Conservation (phyloP, 148 eudicot species). For the Fagopyrum tataricum region DNA sequence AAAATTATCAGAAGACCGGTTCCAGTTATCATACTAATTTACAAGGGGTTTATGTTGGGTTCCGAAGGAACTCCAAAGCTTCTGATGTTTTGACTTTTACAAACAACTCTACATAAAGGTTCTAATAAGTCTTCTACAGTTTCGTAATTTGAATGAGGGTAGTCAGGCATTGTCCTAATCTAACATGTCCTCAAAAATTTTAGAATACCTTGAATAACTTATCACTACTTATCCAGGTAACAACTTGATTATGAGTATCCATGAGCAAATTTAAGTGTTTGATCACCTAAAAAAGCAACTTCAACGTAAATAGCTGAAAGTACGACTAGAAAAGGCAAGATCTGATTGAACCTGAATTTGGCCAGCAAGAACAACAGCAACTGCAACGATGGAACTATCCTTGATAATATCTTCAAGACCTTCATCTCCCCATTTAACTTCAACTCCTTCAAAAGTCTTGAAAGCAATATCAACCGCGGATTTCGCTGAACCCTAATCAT, state of each 20-base stretch:
- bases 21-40: neutral
- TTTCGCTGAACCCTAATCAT: conserved; percentile 66
- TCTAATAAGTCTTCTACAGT: no score
- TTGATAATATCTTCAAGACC: conserved; percentile 70
- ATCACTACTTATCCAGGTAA: neutral
- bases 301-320: neutral
- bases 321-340: neutral
- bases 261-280: neutral
- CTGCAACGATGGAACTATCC: conserved; percentile 59
- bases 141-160: neutral
- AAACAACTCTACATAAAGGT: no score
- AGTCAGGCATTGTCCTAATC: no score
- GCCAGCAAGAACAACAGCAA: conserved; percentile 92
- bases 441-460: conserved; percentile 61
- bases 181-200: no score
- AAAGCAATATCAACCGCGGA: conserved; percentile 68
- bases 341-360: conserved; percentile 59
- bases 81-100: no score
- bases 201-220: neutral
- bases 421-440: conserved; percentile 72
- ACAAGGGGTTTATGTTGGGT: no score
- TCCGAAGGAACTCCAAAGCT: no score
- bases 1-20: neutral
- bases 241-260: neutral
- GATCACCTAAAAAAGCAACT: neutral